Conservation (phyloP, 108 stramenopile genomes). For the Skeletonema marinoi region DNA sequence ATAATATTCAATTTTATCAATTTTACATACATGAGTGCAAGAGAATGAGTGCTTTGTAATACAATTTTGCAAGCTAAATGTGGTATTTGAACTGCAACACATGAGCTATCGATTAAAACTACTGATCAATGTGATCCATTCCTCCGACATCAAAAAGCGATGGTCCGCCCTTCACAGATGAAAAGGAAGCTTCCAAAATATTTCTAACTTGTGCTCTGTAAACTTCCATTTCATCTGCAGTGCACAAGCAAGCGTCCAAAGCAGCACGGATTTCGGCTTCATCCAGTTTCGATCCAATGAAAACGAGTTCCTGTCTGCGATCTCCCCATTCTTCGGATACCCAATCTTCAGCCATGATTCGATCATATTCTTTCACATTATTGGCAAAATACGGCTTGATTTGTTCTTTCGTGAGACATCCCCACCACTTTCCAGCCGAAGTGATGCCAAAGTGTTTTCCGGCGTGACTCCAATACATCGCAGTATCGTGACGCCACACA, state of each 20-base stretch:
- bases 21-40: no score
- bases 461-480: slow-evolving; percentile 96
- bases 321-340: slow-evolving; percentile 89
- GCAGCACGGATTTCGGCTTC: slow-evolving; percentile 67
- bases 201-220: slow-evolving; percentile 63
- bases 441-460: slow-evolving; percentile 91
- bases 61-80: no score
- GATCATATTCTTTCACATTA: slow-evolving; percentile 71
- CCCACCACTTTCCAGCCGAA: slow-evolving; percentile 95
- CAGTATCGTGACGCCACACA: slow-evolving; percentile 90
- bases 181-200: slow-evolving; percentile 42
- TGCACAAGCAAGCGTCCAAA: slow-evolving; percentile 75
- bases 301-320: slow-evolving; percentile 92
- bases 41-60: no score
- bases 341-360: slow-evolving; percentile 85
- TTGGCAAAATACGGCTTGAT: slow-evolving; percentile 69
- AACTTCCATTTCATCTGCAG: slow-evolving; percentile 66
- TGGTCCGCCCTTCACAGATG: slow-evolving; percentile 16
- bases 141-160: slow-evolving; percentile 55
- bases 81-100: background rate
- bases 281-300: slow-evolving; percentile 77
- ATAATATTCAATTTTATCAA: background rate
- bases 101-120: background rate
- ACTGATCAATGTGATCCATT: slow-evolving; percentile 49
- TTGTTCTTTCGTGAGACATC: slow-evolving; percentile 58